Percentiles rank a stretch among this genome's conserved stretches.
These are phyloP conservation scores for Sideroxylon spinosum DNA, from an alignment of 179 eudicot genomes.

Conservation along the genomic window DNA sequence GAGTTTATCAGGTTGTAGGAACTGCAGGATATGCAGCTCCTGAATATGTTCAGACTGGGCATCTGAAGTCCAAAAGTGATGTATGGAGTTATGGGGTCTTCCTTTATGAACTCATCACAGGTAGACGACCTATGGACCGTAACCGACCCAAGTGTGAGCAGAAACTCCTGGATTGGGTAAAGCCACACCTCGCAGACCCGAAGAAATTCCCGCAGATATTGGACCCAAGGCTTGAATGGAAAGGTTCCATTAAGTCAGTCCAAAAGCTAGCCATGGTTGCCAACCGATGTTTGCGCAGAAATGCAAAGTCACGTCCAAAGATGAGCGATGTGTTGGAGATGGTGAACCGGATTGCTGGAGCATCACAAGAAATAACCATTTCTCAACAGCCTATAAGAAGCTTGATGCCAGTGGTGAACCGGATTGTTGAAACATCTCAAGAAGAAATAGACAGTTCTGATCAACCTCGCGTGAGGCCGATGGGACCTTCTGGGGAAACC, in stretches of 20 bases:
- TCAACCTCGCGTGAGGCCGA: no score
- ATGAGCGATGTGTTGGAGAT: conserved; percentile 83
- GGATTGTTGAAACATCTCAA: no score
- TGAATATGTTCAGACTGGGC: conserved; percentile 82
- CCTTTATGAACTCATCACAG: conserved; percentile 85
- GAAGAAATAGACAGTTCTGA: no score
- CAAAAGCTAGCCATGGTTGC: conserved; percentile 78
- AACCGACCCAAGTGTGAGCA: conserved; percentile 81
- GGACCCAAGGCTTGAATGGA: conserved; percentile 73
- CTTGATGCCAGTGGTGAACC: conserved; percentile 19
- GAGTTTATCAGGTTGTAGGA: conserved; percentile 65
- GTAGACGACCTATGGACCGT: conserved; percentile 74
- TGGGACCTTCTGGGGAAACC: conserved; percentile 10
- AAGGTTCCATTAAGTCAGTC: conserved; percentile 50
- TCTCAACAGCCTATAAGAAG: conserved; percentile 30
- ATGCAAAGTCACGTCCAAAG: conserved; percentile 78
- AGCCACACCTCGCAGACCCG: conserved; percentile 59
- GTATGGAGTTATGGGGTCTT: conserved; percentile 96
- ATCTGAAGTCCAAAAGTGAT: conserved; percentile 77
- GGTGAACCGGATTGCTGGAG: conserved; percentile 53
- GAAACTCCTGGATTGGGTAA: conserved; percentile 83
- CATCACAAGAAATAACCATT: conserved; percentile 35
- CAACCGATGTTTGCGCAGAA: conserved; percentile 65
- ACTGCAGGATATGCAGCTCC: conserved; percentile 95
- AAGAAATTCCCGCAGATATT: conserved; percentile 68